Conservation (phyloP, 768 basidiomycete genomes). For the Suillus occidentalis region DNA sequence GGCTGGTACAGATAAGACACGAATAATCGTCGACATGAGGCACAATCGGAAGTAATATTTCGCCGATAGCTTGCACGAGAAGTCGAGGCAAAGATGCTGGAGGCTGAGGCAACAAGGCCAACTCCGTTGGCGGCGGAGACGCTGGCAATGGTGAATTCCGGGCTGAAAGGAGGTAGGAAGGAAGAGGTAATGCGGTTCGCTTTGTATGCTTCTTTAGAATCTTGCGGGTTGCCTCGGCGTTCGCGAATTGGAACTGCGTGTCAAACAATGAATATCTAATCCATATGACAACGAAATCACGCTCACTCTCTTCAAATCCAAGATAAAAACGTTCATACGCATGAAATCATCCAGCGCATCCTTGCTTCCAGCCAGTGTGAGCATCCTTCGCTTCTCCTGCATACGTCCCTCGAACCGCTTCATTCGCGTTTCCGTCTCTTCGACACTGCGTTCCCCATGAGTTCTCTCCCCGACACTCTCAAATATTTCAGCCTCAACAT, state of each 20-base stretch:
- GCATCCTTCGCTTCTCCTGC: slow-evolving; percentile 46
- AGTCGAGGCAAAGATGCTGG: slow-evolving; percentile 53
- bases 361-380: slow-evolving; percentile 57
- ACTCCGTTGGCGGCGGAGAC: slow-evolving; percentile 29
- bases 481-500: slow-evolving; percentile 84
- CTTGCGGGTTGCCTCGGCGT: slow-evolving; percentile 87
- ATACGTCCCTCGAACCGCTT: slow-evolving; percentile 62
- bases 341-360: slow-evolving; percentile 69
- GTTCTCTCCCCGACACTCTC: slow-evolving; percentile 65
- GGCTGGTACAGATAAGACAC: slow-evolving; percentile 84
- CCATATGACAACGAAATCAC: background rate
- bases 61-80: slow-evolving; percentile 80
- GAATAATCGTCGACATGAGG: slow-evolving; percentile 82
- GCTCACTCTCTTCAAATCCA: slow-evolving; percentile 77
- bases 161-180: slow-evolving; percentile 29
- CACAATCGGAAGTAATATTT: slow-evolving; percentile 77
- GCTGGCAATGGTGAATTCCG: slow-evolving; percentile 15
- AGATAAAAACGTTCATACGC: slow-evolving; percentile 71
- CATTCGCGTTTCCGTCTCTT: slow-evolving; percentile 69
- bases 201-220: slow-evolving; percentile 95
- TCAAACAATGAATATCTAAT: background rate
- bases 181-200: slow-evolving; percentile 77
- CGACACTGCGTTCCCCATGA: slow-evolving; percentile 65
- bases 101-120: slow-evolving; percentile 24
- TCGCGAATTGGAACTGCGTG: slow-evolving; percentile 73